Evolutionary conservation across 2,329 filamentous ascomycete species (phyloP), one percentile per base, ranked within the genome.

Genomic region (Ramichloridium luteum): DNA sequence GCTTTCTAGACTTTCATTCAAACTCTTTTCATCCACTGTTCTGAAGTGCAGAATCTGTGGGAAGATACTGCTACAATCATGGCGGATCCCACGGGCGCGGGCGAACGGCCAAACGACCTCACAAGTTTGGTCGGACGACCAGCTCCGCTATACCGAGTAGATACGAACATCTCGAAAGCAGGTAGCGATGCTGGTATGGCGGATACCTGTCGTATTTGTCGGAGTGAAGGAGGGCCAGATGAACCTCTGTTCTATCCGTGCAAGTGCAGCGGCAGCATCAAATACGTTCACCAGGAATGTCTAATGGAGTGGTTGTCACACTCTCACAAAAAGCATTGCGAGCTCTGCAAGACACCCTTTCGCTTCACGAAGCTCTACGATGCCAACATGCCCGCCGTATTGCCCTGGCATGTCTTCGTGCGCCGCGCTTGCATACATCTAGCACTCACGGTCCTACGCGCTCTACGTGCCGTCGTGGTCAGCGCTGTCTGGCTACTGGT

Each of bases 241-340:
- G 90, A 96, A 53, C 85, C 84, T 37, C 70, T 98, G 23, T 98
- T 93, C 64, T 90, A 92, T 54, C 90, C 90, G 4, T 98, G 90
- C 76, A 94, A 94, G 66, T 98, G 90, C 64, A 94, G 84, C 53
- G 90, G 90, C 35, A 96, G 88, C 61, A 98, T 98, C 63, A 94
- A 93, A 63, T 93, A 80, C 51, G 90, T 98, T 39, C 90, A 98
- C 57, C 90, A 98, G 59, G 82, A 92, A 55, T 98, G 90, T 56
- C 64, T 98, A 59, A 93, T 98, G 80, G 86, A 96, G 60, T 98
- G 90, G 90, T 68, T 98, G 13, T 88, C 85, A 30, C 92, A 98
- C 58, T 96, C 90, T 2, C 86, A 98, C 56, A 98, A 98, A 72
- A 96, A 96, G 59, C 82, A 98, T 65, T 98, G 92, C 67, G 90